These are phyloP conservation scores for Chytriomyces hyalinus DNA, from an alignment of 192 early-diverging fungal genomes.

Conservation along the genomic window DNA sequence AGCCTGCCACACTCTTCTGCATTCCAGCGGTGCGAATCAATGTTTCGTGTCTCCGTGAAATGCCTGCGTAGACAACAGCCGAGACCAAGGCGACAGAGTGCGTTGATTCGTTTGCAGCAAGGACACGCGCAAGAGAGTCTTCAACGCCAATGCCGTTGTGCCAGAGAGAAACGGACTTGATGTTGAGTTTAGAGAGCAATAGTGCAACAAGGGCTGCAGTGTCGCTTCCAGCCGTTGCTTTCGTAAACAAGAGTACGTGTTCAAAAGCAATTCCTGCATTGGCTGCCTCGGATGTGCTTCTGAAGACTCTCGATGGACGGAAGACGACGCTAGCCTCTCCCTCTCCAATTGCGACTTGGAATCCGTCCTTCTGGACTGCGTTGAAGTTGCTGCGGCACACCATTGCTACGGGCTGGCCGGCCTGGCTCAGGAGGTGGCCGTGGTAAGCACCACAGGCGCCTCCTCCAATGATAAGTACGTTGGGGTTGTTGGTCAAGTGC, in stretches of 20 bases:
- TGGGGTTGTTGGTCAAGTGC: background rate
- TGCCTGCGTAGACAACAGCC: slow-evolving; percentile 3
- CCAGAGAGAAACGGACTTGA: slow-evolving; percentile 5
- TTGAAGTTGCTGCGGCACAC: slow-evolving; percentile 12
- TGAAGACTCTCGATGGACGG: background rate
- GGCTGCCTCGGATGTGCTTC: background rate
- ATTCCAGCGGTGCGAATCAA: background rate
- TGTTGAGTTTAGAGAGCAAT: background rate
- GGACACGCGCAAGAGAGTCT: background rate
- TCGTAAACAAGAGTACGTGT: slow-evolving; percentile 5
- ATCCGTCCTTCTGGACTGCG: background rate
- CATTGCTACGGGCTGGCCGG: background rate
- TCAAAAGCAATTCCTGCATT: background rate
- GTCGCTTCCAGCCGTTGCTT: background rate
- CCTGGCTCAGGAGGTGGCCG: background rate
- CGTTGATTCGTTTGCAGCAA: background rate
- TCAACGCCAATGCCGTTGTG: slow-evolving; percentile 23
- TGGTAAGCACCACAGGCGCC: slow-evolving; percentile 14
- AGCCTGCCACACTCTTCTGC: background rate
- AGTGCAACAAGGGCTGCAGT: background rate
- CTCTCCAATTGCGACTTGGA: background rate
- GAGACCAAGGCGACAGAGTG: background rate
- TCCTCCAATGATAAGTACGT: slow-evolving; percentile 6
- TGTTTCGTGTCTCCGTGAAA: background rate
- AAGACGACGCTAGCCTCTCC: background rate